Evolutionary conservation across 768 basidiomycete species (phyloP), one percentile per base, ranked within the genome.

Genomic region (Tylopilus sp.): DNA sequence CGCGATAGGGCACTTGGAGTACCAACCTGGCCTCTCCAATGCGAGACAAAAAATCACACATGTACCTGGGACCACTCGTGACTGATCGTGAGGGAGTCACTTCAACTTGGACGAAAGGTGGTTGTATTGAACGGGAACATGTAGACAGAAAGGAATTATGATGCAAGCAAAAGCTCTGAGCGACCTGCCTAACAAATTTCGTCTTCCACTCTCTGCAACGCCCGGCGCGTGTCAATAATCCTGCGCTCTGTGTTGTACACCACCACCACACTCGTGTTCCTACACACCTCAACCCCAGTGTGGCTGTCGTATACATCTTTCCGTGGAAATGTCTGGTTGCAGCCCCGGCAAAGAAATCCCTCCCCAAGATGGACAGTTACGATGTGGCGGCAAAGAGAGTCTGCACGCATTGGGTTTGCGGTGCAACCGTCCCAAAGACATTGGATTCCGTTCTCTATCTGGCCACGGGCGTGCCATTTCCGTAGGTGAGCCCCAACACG

Each of bases 251-350:
- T 39, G 5, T 44, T 46, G 35, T 46, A 57, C 13, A 51, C 35
- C 21, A 46, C 25, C 13, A 5, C 17, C 6, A 21, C 57, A n/a
- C 44, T 31, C 10, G 25, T 35, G 13, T 12, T 47, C 25, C 39
- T 40, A 25, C 54, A 56, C 15, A 2, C 35, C 22, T 52, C 43
- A 5, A 20, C 22, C 44, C 33, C 31, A 2, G 39, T 22, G 22
- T 56, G 53, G 15, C 43, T 35, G 15, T 48, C 8, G 20, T 57
- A 56, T 6, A 57, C 54, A 20, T 56, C 56, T 21, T 40, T 33
- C 8, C 53, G 38, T 12, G 54, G 18, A 44, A 45, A 51, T n/a
- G 11, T 23, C 17, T 38, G n/a, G 30, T 41, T 11, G 30, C 56
- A 57, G 6, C 38, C 47, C 6, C 26, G 39, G 40, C 53, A 57